Evolutionary conservation across 192 early-diverging fungal genomes (phyloP), one percentile per base, ranked within the genome.

Genomic region (Ambispora gerdemannii): DNA sequence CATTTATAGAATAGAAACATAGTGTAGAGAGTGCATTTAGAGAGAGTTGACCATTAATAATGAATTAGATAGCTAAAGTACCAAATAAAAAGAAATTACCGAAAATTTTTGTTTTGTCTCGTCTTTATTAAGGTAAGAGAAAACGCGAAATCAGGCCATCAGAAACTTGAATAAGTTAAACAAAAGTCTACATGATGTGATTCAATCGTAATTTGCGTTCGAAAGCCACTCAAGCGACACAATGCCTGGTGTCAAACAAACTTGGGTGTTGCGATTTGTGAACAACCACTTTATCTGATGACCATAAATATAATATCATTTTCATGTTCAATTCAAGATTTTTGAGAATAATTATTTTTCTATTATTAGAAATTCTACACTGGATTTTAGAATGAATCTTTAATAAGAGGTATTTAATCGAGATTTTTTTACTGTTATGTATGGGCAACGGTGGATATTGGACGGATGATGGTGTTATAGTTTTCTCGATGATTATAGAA

Each of bases 121-220:
- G n/a, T n/a, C n/a, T n/a, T n/a, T n/a, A n/a, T n/a, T n/a, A n/a
- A n/a, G n/a, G n/a, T n/a, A n/a, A n/a, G n/a, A n/a, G n/a, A n/a
- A n/a, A n/a, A n/a, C n/a, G n/a, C n/a, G n/a, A n/a, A n/a, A n/a
- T n/a, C n/a, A n/a, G n/a, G n/a, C n/a, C n/a, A n/a, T n/a, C n/a
- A n/a, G n/a, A n/a, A n/a, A n/a, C n/a, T n/a, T n/a, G n/a, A n/a
- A n/a, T n/a, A n/a, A n/a, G n/a, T n/a, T n/a, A n/a, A n/a, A n/a
- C n/a, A n/a, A n/a, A n/a, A 43, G 15, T 43, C 38, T 43, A 43
- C 38, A 43, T 15, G 38, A 43, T 10, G 38, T 43, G 38, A 43
- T 10, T 6, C 15, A 43, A 15, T 43, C 15, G 63, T 65, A 65
- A 65, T 65, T 65, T 65, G 63, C 63, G 63, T 65, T 65, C 63